Evolutionary conservation across 2,329 filamentous ascomycete species (phyloP).

Genomic region (Colletotrichum theobromicola): DNA sequence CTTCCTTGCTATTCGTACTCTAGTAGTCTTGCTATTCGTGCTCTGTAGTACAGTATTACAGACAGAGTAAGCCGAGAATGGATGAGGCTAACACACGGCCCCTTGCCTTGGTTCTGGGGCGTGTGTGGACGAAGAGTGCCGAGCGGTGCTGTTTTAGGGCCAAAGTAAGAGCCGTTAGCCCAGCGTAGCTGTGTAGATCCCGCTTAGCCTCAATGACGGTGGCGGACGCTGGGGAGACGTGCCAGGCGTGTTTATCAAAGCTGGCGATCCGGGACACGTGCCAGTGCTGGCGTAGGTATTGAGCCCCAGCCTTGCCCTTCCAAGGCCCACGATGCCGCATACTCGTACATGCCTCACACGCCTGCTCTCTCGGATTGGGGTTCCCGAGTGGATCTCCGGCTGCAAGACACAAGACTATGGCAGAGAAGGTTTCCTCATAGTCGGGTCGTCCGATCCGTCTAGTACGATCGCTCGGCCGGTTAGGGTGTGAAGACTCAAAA

Average conservation of each 20-base stretch:
- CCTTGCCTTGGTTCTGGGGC: not conserved
- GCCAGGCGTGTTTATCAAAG: not conserved
- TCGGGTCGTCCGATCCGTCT: not conserved
- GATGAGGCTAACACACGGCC: slow-evolving; percentile 20
- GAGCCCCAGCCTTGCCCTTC: not conserved
- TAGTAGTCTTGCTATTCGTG: too few relatives aligned
- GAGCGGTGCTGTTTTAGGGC: slow-evolving; percentile 18
- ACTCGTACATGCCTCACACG: not conserved
- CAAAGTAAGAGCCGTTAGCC: slow-evolving; percentile 16
- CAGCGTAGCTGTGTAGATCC: slow-evolving; percentile 17
- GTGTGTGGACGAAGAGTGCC: slow-evolving; percentile 5
- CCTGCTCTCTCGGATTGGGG: not conserved
- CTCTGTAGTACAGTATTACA: not conserved
- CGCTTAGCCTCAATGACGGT: slow-evolving; percentile 1
- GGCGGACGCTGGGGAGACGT: slow-evolving; percentile 2
- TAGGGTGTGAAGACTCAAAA: not conserved
- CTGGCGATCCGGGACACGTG: slow-evolving; percentile 9
- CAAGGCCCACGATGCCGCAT: not conserved
- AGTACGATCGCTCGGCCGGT: slow-evolving; percentile 1
- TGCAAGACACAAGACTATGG: not conserved
- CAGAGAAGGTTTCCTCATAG: not conserved
- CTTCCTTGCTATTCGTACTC: not conserved
- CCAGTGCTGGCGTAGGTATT: not conserved
- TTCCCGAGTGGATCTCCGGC: not conserved
- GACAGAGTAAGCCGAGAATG: not conserved